phyloP scores from a whole-genome alignment of 2,329 filamentous ascomycete genomes.

The Aureobasidium sp. region DNA sequence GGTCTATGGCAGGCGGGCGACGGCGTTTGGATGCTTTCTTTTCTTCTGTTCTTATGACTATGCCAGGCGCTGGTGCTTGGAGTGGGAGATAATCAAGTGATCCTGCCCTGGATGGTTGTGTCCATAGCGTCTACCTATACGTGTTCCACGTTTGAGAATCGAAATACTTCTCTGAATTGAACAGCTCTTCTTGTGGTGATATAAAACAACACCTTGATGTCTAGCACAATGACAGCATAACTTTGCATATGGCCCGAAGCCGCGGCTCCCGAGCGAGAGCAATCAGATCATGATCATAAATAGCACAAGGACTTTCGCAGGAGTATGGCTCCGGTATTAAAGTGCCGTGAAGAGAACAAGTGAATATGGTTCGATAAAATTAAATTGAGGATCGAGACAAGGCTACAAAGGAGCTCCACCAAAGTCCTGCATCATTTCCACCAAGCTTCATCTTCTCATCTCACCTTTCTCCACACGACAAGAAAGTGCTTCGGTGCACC shows the following conservation, averaged over 20 bases:
- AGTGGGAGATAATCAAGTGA: slow-evolving; percentile 6
- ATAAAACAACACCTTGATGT: slow-evolving; percentile 1
- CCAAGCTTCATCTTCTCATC: not conserved
- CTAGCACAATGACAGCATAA: not conserved
- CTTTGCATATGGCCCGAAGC: not conserved
- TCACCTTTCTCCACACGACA: not conserved
- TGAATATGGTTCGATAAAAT: not conserved
- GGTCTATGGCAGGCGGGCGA: not conserved
- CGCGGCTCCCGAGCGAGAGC: not conserved
- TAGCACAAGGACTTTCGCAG: not conserved
- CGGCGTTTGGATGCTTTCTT: not conserved
- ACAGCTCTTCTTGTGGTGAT: not conserved
- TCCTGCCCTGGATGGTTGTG: slow-evolving; percentile 1
- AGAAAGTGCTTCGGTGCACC: not conserved
- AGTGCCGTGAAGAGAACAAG: not conserved
- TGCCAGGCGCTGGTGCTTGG: not conserved
- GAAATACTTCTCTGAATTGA: not conserved
- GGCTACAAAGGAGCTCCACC: not conserved
- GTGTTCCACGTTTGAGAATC: not conserved
- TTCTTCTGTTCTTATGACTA: not conserved
- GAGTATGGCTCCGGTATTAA: not conserved
- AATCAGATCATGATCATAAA: not conserved
- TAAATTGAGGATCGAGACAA: not conserved
- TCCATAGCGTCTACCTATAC: not conserved
- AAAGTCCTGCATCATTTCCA: not conserved